Conservation (phyloP, 129 eudicot genomes). For the Scalesia atractyloides region DNA sequence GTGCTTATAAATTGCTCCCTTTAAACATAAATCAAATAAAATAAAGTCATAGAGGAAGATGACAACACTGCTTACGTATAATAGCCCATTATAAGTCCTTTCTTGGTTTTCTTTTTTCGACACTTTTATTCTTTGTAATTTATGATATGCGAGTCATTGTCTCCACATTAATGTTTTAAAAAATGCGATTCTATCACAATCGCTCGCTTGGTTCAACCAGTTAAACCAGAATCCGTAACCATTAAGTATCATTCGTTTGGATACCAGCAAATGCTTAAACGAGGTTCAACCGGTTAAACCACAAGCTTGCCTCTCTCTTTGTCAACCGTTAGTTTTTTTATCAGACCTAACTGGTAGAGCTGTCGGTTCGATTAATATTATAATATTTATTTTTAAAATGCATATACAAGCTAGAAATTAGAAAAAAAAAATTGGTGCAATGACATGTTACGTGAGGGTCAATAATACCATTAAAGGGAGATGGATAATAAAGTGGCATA, state of each 20-base stretch:
- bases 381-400: no score
- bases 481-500: constrained; percentile 34
- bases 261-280: not conserved
- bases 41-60: constrained; percentile 19
- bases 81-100: not conserved
- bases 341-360: no score
- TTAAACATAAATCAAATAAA: not conserved
- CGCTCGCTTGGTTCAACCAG: not conserved
- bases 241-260: not conserved
- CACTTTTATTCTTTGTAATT: not conserved
- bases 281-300: not conserved
- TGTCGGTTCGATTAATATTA: no score
- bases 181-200: not conserved
- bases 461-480: constrained; percentile 32
- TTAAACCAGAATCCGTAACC: not conserved
- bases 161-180: not conserved
- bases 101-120: not conserved
- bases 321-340: no score
- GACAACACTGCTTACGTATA: constrained; percentile 28
- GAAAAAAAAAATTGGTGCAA: no score
- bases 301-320: no score
- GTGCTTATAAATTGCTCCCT: not conserved
- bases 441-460: constrained; percentile 29
- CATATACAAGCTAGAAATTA: no score
- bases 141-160: not conserved